Conservation (phyloP, 495 filamentous ascomycete genomes). For the Penicillium angulare region DNA sequence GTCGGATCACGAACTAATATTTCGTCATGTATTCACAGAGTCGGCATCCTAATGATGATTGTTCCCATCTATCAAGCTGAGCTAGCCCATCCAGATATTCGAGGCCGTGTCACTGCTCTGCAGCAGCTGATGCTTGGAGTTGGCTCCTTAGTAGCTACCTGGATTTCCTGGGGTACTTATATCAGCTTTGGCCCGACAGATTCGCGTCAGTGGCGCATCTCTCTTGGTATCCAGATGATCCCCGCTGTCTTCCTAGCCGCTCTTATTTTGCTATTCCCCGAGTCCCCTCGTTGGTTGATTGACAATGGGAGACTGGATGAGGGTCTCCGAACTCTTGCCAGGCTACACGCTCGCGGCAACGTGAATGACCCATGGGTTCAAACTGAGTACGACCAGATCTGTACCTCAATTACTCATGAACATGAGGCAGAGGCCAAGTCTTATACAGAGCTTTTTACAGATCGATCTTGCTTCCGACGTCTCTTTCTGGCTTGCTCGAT, state of each 20-base stretch:
- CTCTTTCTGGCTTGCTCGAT: constrained; percentile 57
- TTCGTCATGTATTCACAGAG: constrained; percentile 5
- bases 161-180: constrained; percentile 24
- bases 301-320: constrained; percentile 45
- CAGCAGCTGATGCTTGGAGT: constrained; percentile 25
- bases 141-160: constrained; percentile 15
- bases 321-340: constrained; percentile 56
- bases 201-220: constrained; percentile 20
- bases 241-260: constrained; percentile 54
- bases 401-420: constrained; percentile 28
- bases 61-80: constrained; percentile 25
- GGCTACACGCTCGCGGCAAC: constrained; percentile 58
- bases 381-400: constrained; percentile 60
- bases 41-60: constrained; percentile 54
- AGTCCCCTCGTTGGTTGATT: constrained; percentile 52
- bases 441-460: constrained; percentile 58
- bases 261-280: constrained; percentile 56
- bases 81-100: constrained; percentile 19
- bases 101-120: constrained; percentile 17
- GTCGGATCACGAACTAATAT: not conserved
- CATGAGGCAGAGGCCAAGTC: constrained; percentile 58
- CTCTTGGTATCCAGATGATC: constrained; percentile 55
- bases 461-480: constrained; percentile 57
- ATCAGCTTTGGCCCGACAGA: constrained; percentile 46
- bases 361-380: constrained; percentile 59